Evolutionary conservation across 2,329 filamentous ascomycete genomes (phyloP).

Genomic region (Pseudopyricularia cyperi): DNA sequence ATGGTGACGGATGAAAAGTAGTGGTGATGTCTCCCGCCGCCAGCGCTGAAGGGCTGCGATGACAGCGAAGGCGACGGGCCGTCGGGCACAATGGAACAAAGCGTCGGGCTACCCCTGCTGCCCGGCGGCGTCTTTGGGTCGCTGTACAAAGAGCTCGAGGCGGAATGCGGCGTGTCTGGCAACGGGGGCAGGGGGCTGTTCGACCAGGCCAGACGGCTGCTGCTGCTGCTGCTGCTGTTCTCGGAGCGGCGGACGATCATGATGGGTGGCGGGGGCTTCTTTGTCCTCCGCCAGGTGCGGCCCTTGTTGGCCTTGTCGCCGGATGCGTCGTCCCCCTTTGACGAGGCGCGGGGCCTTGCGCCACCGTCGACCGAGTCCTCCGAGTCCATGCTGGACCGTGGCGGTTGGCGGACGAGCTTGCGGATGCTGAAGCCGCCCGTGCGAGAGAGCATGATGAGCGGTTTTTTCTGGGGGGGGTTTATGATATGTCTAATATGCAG

Average conservation of each 20-base stretch:
- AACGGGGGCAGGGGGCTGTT: slow-evolving; percentile 21
- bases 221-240: no score
- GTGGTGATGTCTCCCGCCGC: not conserved
- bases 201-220: no score
- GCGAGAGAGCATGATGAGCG: slow-evolving; percentile 24
- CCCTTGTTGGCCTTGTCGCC: slow-evolving; percentile 8
- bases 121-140: slow-evolving; percentile 11
- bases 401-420: slow-evolving; percentile 22
- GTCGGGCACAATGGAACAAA: slow-evolving; percentile 7
- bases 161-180: slow-evolving; percentile 22
- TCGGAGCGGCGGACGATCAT: slow-evolving; percentile 24
- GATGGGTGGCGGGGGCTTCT: slow-evolving; percentile 17
- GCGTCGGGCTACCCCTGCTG: slow-evolving; percentile 6
- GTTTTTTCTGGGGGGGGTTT: not conserved
- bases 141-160: slow-evolving; percentile 32
- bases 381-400: slow-evolving; percentile 10
- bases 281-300: slow-evolving; percentile 11
- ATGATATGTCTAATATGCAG: not conserved
- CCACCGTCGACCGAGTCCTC: slow-evolving; percentile 1
- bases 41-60: not conserved
- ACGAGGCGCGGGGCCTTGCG: not conserved
- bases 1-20: not conserved
- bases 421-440: slow-evolving; percentile 27
- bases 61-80: not conserved
- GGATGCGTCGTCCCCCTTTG: not conserved